A percentile compares a stretch with the other conserved stretches of the same genome.
These are phyloP conservation scores for Fraxinus floribunda DNA, from an alignment of 305 asterid genomes.

Conservation along the genomic window DNA sequence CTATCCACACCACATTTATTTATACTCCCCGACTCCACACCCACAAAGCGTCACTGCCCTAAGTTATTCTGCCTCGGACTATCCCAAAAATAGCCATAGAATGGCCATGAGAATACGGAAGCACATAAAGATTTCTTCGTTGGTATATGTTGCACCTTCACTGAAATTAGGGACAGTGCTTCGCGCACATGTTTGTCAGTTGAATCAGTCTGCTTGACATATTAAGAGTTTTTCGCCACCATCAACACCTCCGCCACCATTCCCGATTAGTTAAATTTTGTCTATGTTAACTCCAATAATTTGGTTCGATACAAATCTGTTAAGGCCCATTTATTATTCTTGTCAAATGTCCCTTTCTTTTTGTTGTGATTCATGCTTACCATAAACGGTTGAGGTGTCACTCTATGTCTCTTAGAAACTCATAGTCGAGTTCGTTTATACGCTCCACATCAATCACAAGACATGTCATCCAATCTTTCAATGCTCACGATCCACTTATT, in stretches of 20 bases:
- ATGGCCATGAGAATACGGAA: conserved; percentile 60
- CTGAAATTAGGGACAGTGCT: conserved; percentile 14
- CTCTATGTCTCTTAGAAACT: no score
- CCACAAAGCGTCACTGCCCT: not conserved
- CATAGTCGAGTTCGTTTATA: no score
- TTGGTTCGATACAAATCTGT: conserved; percentile 16
- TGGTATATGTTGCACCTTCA: conserved; percentile 30
- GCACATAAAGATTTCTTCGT: conserved; percentile 41
- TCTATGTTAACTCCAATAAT: not conserved
- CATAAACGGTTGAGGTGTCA: no score
- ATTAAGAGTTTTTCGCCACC: conserved; percentile 35
- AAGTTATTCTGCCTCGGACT: not conserved
- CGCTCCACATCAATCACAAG: no score
- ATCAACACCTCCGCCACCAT: conserved; percentile 29
- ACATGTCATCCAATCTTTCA: no score
- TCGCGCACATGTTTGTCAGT: conserved; percentile 31
- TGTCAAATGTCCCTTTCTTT: not conserved
- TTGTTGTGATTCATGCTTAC: not conserved
- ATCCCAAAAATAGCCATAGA: not conserved
- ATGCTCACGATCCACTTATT: no score
- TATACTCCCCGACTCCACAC: not conserved
- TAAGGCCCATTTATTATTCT: not conserved
- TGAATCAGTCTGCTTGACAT: conserved; percentile 56
- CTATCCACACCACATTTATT: not conserved
- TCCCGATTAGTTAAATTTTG: conserved; percentile 22